Conservation (phyloP, 1,284 basidiomycete species). For the Trichosporon coremiiforme region DNA sequence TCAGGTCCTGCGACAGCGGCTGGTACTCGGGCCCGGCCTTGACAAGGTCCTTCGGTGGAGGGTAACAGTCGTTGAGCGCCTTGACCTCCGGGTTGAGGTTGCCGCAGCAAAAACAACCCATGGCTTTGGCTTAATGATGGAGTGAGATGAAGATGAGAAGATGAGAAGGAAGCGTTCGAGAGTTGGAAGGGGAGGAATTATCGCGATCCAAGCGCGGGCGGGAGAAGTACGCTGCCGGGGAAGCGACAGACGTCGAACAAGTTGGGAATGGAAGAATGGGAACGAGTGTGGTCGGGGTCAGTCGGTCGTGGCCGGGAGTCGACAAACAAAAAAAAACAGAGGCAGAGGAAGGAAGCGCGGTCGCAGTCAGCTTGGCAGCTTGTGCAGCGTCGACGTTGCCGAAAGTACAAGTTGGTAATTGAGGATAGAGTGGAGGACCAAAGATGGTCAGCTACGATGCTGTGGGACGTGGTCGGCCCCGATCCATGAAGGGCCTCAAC, state of each 20-base stretch:
- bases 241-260: not conserved
- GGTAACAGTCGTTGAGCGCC: conserved; percentile 88
- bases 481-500: not conserved
- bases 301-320: not conserved
- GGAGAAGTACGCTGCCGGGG: not conserved
- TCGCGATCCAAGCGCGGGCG: not conserved
- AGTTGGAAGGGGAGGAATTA: not conserved
- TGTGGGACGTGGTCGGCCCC: not conserved
- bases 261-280: not conserved
- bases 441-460: no score
- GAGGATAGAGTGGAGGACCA: not conserved
- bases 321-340: not conserved
- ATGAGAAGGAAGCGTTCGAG: not conserved
- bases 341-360: not conserved
- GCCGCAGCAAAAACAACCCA: conserved; percentile 45
- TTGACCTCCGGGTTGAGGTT: conserved; percentile 42
- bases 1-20: conserved; percentile 86
- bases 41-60: conserved; percentile 73
- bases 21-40: conserved; percentile 69
- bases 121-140: conserved; percentile 18
- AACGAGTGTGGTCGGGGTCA: conserved; percentile 5
- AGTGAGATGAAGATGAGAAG: not conserved
- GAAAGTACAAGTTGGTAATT: not conserved
- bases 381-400: not conserved
- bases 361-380: not conserved